Evolutionary conservation across 1,139 yeast genomes (phyloP).

Genomic region (Yamadazyma dendronema): DNA sequence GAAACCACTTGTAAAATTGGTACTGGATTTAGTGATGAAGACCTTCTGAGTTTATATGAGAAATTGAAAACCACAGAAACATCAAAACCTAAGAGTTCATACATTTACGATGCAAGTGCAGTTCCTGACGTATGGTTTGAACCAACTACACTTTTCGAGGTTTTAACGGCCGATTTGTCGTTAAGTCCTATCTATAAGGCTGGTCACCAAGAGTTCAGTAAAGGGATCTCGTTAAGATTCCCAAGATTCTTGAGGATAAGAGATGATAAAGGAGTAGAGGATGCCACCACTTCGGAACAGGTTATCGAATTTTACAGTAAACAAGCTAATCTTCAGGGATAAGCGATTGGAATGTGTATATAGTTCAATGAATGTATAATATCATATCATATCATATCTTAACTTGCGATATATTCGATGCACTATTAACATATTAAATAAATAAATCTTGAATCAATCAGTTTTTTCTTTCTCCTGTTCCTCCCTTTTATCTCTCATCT

Average conservation of each 20-base stretch:
- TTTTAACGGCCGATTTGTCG: slow-evolving; percentile 89
- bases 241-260: slow-evolving; percentile 85
- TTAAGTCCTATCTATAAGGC: slow-evolving; percentile 92
- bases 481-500: slow-evolving; percentile 34
- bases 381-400: no score
- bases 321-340: slow-evolving; percentile 50
- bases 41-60: slow-evolving; percentile 57
- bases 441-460: slow-evolving; percentile 5
- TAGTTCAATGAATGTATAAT: background rate
- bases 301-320: slow-evolving; percentile 85
- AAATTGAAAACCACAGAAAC: slow-evolving; percentile 70
- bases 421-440: slow-evolving; percentile 2
- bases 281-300: slow-evolving; percentile 86
- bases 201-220: slow-evolving; percentile 72
- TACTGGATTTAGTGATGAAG: slow-evolving; percentile 93
- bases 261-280: slow-evolving; percentile 85
- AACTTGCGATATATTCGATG: no score
- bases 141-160: slow-evolving; percentile 85
- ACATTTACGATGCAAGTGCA: slow-evolving; percentile 67
- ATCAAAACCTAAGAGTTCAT: slow-evolving; percentile 64
- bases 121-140: slow-evolving; percentile 97
- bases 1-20: slow-evolving; percentile 97
- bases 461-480: slow-evolving; percentile 10
- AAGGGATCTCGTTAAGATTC: slow-evolving; percentile 87
- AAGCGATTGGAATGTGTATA: slow-evolving; percentile 1